Percentiles rank a stretch among this genome's conserved stretches.
Evolutionary conservation across 805 yeast genomes (phyloP).

Genomic region (Saturnispora diversa): DNA sequence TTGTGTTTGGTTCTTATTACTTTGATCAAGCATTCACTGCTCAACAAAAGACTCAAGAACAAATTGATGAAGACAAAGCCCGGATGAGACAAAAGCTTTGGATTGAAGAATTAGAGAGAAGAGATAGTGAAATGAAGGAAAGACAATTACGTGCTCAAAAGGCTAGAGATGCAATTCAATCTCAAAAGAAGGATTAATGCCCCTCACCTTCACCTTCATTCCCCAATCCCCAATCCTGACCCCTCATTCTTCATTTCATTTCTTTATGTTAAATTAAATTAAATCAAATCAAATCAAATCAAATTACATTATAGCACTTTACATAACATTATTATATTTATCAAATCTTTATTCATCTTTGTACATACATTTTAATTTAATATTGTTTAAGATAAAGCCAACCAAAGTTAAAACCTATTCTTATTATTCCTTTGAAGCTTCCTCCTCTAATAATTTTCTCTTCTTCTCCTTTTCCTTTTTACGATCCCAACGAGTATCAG

Average conservation of each 20-base stretch:
- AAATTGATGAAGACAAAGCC: conserved; percentile 65
- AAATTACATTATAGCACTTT: too few relatives aligned
- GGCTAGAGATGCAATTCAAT: conserved; percentile 34
- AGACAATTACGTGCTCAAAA: conserved; percentile 61
- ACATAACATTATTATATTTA: too few relatives aligned
- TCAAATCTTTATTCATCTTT: too few relatives aligned
- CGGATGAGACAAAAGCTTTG: conserved; percentile 76
- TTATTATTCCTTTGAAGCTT: not conserved
- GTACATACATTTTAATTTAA: too few relatives aligned
- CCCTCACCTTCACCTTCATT: too few relatives aligned
- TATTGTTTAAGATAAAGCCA: too few relatives aligned
- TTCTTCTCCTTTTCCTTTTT: conserved; percentile 52
- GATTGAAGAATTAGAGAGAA: conserved; percentile 84
- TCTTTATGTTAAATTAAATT: too few relatives aligned
- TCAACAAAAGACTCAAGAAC: conserved; percentile 47
- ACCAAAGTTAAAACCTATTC: too few relatives aligned
- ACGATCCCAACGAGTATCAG: conserved; percentile 59
- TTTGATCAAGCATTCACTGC: conserved; percentile 46
- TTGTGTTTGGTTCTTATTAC: conserved; percentile 69
- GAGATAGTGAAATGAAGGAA: conserved; percentile 65
- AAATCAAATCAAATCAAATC: too few relatives aligned
- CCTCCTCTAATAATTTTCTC: conserved; percentile 26
- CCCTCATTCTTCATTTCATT: too few relatives aligned
- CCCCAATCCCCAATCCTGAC: too few relatives aligned
- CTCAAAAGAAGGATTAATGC: conserved; percentile 1